phyloP scores from a whole-genome alignment of 495 filamentous ascomycete species.

The Hypoxylon crocopeplum region DNA sequence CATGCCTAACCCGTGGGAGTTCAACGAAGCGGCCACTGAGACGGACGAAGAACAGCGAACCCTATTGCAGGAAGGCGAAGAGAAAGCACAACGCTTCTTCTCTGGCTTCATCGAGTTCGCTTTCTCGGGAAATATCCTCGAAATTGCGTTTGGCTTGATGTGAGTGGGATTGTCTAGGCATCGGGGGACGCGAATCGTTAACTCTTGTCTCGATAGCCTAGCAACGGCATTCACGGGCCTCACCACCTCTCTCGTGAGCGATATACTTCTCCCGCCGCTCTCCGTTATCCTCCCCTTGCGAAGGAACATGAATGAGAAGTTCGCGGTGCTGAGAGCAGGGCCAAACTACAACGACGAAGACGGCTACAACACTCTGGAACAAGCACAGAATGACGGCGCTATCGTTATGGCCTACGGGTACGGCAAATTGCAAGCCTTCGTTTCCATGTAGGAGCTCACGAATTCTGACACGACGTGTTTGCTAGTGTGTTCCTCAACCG shows the following conservation, averaged over 20 bases:
- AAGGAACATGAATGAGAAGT: constrained; percentile 78
- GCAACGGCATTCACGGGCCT: constrained; percentile 76
- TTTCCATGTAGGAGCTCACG: not conserved
- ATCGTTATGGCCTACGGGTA: constrained; percentile 76
- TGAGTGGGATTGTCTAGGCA: constrained; percentile 39
- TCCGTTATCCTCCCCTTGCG: constrained; percentile 73
- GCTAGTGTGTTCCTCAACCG: constrained; percentile 69
- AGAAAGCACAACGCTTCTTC: constrained; percentile 54
- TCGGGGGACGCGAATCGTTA: not conserved
- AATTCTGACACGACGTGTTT: too few relatives aligned
- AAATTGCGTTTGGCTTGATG: constrained; percentile 80
- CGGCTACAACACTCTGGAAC: constrained; percentile 72
- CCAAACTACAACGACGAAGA: constrained; percentile 51
- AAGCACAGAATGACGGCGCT: constrained; percentile 73
- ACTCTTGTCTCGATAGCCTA: constrained; percentile 52
- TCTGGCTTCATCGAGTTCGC: constrained; percentile 74
- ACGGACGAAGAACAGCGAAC: constrained; percentile 41
- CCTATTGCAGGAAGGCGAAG: constrained; percentile 44
- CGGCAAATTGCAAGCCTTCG: constrained; percentile 9
- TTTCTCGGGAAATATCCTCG: constrained; percentile 75
- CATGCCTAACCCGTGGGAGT: constrained; percentile 44
- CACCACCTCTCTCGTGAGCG: constrained; percentile 74
- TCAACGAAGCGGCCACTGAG: constrained; percentile 29
- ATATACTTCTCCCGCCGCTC: constrained; percentile 72
- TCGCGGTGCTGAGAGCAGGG: constrained; percentile 67